A percentile compares a stretch with the other conserved stretches of the same genome.
These are phyloP conservation scores for Carex myosuroides DNA, from an alignment of 176 grass and related monocot species.

Conservation along the genomic window DNA sequence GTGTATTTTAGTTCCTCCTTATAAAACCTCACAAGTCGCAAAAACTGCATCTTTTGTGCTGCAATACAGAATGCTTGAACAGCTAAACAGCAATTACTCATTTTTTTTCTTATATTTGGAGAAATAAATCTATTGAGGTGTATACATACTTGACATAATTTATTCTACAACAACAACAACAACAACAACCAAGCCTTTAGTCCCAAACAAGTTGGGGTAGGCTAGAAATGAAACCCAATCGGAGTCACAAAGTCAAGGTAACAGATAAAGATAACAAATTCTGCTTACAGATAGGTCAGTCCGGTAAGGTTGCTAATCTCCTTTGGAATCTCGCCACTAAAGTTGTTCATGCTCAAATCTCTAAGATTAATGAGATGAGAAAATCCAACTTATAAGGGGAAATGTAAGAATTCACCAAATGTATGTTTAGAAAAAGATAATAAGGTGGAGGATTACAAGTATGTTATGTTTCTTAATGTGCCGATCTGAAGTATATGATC, in stretches of 20 bases:
- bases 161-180: not conserved
- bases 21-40: not conserved
- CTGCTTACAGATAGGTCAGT: constrained; percentile 2
- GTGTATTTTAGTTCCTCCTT: not conserved
- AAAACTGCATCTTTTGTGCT: not conserved
- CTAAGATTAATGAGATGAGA: not conserved
- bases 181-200: too few relatives aligned
- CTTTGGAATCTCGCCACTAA: not conserved
- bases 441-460: not conserved
- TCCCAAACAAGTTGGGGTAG: too few relatives aligned
- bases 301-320: not conserved
- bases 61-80: not conserved
- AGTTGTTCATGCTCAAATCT: constrained; percentile 14
- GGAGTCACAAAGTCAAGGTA: too few relatives aligned
- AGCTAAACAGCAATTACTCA: not conserved
- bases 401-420: not conserved
- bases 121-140: not conserved
- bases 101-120: not conserved
- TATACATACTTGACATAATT: not conserved
- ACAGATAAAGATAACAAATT: not conserved
- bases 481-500: not conserved
- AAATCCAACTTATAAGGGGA: not conserved
- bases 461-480: not conserved
- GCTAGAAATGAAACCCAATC: too few relatives aligned
- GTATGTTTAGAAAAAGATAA: not conserved